phyloP scores from a whole-genome alignment of 2,329 filamentous ascomycete genomes.

The Macrophomina pseudophaseolina region DNA sequence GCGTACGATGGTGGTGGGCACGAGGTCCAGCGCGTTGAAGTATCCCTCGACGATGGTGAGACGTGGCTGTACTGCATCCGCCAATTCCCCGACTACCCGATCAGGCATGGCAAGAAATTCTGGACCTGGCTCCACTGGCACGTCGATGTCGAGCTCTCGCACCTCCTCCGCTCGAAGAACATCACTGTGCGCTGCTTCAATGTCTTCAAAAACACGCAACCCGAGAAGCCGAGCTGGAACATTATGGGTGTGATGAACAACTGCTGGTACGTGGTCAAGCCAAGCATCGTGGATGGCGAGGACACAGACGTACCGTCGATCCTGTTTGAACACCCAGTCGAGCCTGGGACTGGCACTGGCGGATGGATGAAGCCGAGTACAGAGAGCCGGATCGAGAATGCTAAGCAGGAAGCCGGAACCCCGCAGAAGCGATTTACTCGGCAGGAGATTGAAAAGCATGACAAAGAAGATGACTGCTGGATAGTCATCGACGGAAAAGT shows the following conservation, averaged over 20 bases:
- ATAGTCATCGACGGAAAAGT: conserved; percentile 59
- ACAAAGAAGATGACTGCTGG: conserved; percentile 57
- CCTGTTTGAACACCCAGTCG: conserved; percentile 54
- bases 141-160: conserved; percentile 53
- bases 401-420: conserved; percentile 51
- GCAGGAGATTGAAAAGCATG: conserved; percentile 60
- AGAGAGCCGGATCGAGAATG: conserved; percentile 52
- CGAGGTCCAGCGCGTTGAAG: conserved; percentile 56
- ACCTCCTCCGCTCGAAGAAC: conserved; percentile 50
- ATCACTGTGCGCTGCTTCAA: conserved; percentile 57
- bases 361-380: conserved; percentile 60
- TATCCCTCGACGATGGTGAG: conserved; percentile 54
- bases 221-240: conserved; percentile 54
- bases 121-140: conserved; percentile 62
- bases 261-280: conserved; percentile 54
- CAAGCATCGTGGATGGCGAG: conserved; percentile 44
- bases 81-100: conserved; percentile 54
- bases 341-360: conserved; percentile 47
- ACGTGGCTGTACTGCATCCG: conserved; percentile 58
- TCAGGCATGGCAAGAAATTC: conserved; percentile 59
- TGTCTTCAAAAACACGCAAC: conserved; percentile 59
- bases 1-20: conserved; percentile 59
- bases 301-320: conserved; percentile 42
- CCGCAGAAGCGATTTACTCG: conserved; percentile 59
- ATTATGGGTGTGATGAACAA: conserved; percentile 63